Conservation (phyloP, 352 stramenopile genomes). For the Pythium coloratum region DNA sequence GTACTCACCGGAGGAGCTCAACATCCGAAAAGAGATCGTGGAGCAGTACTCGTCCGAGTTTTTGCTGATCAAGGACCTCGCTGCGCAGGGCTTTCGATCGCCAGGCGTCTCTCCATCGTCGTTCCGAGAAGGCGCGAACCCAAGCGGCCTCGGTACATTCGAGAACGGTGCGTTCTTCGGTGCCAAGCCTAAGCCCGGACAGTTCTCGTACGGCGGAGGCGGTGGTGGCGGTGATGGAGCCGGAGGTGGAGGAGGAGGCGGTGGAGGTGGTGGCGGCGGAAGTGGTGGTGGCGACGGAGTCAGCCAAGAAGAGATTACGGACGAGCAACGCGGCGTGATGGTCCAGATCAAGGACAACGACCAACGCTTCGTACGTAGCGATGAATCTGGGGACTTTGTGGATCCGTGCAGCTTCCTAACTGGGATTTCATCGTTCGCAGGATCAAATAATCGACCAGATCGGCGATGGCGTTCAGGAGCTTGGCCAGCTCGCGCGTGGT, state of each 20-base stretch:
- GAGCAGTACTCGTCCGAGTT: constrained; percentile 81
- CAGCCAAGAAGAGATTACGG: constrained; percentile 53
- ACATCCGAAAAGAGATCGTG: constrained; percentile 79
- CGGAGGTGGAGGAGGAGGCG: constrained; percentile 31
- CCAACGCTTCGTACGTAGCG: constrained; percentile 69
- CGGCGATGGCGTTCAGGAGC: constrained; percentile 69
- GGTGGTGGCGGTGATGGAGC: constrained; percentile 26
- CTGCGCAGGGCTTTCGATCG: constrained; percentile 55
- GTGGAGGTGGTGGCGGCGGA: constrained; percentile 29
- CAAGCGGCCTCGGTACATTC: constrained; percentile 50
- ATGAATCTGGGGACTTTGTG: neutral
- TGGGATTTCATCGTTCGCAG: constrained; percentile 28
- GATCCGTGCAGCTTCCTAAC: neutral
- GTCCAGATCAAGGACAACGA: constrained; percentile 82
- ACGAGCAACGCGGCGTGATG: constrained; percentile 65
- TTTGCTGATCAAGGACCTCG: constrained; percentile 76
- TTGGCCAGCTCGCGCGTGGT: constrained; percentile 74
- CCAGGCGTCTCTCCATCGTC: constrained; percentile 44
- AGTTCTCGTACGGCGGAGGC: constrained; percentile 27
- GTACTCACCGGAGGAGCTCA: constrained; percentile 67
- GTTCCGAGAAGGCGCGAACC: constrained; percentile 40
- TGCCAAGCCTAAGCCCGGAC: constrained; percentile 28
- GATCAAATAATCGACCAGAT: constrained; percentile 88
- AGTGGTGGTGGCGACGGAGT: constrained; percentile 32
- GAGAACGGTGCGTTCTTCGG: constrained; percentile 67